These are phyloP conservation scores for Phialemonium atrogriseum DNA, from an alignment of 2,329 filamentous ascomycete species.

Conservation along the genomic window DNA sequence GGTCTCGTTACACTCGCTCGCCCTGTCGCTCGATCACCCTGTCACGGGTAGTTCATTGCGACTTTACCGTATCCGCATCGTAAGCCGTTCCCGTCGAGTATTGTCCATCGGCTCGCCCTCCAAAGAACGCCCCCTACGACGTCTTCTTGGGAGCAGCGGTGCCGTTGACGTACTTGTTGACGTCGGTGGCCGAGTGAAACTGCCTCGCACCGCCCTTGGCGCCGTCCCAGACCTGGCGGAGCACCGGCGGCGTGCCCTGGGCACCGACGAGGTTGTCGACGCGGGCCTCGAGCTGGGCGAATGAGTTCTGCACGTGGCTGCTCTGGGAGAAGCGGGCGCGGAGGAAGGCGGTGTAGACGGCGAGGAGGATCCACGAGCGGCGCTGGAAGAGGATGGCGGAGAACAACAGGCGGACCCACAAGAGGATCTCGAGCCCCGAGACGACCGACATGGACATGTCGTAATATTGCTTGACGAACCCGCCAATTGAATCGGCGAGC, in stretches of 20 bases:
- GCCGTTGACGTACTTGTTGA: constrained; percentile 62
- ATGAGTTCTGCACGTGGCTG: constrained; percentile 80
- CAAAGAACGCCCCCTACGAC: constrained; percentile 37
- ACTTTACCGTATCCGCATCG: too few species aligned
- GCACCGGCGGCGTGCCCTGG: constrained; percentile 76
- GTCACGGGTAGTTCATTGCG: too few species aligned
- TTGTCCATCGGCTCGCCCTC: too few species aligned
- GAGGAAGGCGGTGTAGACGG: constrained; percentile 84
- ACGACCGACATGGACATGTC: constrained; percentile 93
- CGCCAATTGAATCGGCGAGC: constrained; percentile 74
- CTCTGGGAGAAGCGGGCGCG: constrained; percentile 86
- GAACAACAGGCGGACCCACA: constrained; percentile 76
- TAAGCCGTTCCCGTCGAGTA: too few species aligned
- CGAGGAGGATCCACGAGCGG: constrained; percentile 81
- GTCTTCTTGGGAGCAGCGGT: constrained; percentile 57
- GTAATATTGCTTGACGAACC: constrained; percentile 97
- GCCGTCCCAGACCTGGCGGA: constrained; percentile 70
- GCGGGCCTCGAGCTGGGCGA: constrained; percentile 63
- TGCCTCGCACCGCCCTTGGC: constrained; percentile 67
- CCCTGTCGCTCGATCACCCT: too few species aligned
- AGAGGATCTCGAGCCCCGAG: constrained; percentile 74
- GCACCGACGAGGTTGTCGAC: constrained; percentile 76
- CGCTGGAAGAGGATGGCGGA: constrained; percentile 82
- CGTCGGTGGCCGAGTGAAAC: constrained; percentile 71
- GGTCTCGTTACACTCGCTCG: too few species aligned